Percentiles rank a stretch among this genome's conserved stretches.
Conservation (phyloP, 2,329 filamentous ascomycete genomes). For the Clarireedia homoeocarpa region DNA sequence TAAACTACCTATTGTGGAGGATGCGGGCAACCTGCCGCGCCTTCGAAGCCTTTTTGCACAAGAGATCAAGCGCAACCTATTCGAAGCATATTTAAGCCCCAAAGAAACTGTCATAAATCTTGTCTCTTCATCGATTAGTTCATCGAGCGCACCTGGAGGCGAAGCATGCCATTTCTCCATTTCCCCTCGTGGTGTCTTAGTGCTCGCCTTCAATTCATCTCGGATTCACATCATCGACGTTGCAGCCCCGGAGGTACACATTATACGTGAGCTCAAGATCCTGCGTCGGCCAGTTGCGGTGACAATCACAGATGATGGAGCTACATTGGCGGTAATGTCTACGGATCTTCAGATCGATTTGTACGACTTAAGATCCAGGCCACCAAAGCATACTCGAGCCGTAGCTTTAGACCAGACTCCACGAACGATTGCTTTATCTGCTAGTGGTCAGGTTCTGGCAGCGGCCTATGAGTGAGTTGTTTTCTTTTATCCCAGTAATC, state of each 20-base stretch:
- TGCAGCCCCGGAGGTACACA: constrained; percentile 47
- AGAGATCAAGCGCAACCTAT: constrained; percentile 69
- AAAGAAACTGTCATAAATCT: constrained; percentile 66
- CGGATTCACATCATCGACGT: constrained; percentile 74
- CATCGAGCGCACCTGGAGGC: constrained; percentile 69
- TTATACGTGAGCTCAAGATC: constrained; percentile 74
- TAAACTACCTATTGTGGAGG: constrained; percentile 26
- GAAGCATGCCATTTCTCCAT: constrained; percentile 81
- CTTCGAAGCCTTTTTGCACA: constrained; percentile 60
- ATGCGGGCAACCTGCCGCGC: constrained; percentile 44
- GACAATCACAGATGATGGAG: constrained; percentile 72
- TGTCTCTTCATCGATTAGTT: constrained; percentile 76
- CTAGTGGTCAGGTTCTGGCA: constrained; percentile 73
- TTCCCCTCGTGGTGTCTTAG: constrained; percentile 64
- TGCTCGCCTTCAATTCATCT: constrained; percentile 79
- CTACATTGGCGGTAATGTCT: constrained; percentile 69
- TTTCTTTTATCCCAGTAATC: not conserved
- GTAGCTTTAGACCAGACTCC: constrained; percentile 73
- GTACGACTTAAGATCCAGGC: constrained; percentile 60
- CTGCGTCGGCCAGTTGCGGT: constrained; percentile 66
- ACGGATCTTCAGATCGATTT: constrained; percentile 78
- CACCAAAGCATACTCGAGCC: constrained; percentile 64
- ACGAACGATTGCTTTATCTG: constrained; percentile 70
- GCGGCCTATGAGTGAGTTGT: constrained; percentile 62
- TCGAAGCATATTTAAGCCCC: constrained; percentile 67